phyloP scores from a whole-genome alignment of 352 stramenopile genomes.

The Phytophthora pini region DNA sequence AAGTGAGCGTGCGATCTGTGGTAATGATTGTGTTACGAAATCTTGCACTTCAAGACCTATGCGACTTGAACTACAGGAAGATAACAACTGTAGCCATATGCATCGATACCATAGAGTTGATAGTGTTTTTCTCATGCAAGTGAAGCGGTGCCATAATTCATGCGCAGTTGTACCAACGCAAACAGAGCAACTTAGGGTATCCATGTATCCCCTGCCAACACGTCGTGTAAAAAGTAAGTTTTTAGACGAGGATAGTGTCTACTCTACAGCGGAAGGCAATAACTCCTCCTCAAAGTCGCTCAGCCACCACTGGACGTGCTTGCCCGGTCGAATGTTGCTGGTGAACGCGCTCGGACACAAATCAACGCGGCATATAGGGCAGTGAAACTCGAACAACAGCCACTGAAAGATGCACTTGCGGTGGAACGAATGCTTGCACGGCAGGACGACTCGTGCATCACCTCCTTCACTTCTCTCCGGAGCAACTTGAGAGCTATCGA shows the following conservation, averaged over 20 bases:
- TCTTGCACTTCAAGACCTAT: too few relatives aligned
- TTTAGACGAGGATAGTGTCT: neutral
- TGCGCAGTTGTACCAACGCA: too few relatives aligned
- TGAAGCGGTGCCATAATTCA: too few relatives aligned
- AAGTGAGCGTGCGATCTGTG: neutral
- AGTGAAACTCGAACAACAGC: conserved; percentile 71
- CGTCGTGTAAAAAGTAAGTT: too few relatives aligned
- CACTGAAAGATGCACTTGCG: conserved; percentile 71
- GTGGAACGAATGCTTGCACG: conserved; percentile 30
- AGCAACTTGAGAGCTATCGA: neutral
- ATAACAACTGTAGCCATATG: too few relatives aligned
- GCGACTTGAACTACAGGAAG: too few relatives aligned
- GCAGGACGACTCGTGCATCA: conserved; percentile 4
- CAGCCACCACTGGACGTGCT: conserved; percentile 57
- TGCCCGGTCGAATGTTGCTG: conserved; percentile 53
- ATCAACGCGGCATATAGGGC: conserved; percentile 57
- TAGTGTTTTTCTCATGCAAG: too few relatives aligned
- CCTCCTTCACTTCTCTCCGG: neutral
- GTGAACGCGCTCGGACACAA: conserved; percentile 52
- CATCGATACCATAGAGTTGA: too few relatives aligned
- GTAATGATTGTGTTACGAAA: too few relatives aligned
- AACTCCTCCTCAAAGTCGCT: conserved; percentile 38
- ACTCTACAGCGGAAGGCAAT: neutral
- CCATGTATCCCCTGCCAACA: too few relatives aligned
- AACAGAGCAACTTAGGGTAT: too few relatives aligned